These are phyloP conservation scores for Aspergillus costaricaensis DNA, from an alignment of 2,329 filamentous ascomycete species.

Conservation along the genomic window DNA sequence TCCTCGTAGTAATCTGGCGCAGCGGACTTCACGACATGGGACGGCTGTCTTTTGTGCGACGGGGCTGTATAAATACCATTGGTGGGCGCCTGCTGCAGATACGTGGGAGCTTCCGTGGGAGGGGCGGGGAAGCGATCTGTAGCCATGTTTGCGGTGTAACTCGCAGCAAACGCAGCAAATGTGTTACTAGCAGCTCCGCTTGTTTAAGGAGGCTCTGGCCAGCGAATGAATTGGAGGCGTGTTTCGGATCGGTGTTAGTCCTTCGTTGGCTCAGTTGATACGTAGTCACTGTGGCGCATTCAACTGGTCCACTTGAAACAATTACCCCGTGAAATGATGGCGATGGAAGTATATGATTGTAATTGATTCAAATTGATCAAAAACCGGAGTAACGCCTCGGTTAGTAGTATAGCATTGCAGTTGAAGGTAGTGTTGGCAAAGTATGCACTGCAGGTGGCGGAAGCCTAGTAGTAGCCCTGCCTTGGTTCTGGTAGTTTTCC, in stretches of 20 bases:
- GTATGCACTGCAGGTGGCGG: not conserved
- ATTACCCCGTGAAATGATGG: too few species aligned
- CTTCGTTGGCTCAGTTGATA: not conserved
- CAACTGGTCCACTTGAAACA: not conserved
- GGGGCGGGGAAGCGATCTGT: slow-evolving; percentile 15
- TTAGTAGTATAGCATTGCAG: not conserved
- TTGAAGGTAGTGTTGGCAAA: not conserved
- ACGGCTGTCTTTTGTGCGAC: slow-evolving; percentile 23
- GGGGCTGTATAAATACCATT: slow-evolving; percentile 24
- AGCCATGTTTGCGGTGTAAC: slow-evolving; percentile 19
- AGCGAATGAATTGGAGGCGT: not conserved
- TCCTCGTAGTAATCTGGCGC: slow-evolving; percentile 16
- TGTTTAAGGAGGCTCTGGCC: not conserved
- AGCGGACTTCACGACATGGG: slow-evolving; percentile 7
- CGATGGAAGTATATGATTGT: not conserved
- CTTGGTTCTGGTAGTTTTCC: not conserved
- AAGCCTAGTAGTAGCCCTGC: not conserved
- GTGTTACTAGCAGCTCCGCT: not conserved
- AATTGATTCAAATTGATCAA: not conserved
- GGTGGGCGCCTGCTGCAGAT: slow-evolving; percentile 12
- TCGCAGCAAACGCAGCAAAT: not conserved
- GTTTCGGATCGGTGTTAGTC: not conserved
- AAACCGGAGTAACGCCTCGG: not conserved
- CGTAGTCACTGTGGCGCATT: not conserved
- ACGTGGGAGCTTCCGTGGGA: slow-evolving; percentile 14